Conservation (phyloP, 2,329 filamentous ascomycete genomes). For the Diaporthe citriasiana region DNA sequence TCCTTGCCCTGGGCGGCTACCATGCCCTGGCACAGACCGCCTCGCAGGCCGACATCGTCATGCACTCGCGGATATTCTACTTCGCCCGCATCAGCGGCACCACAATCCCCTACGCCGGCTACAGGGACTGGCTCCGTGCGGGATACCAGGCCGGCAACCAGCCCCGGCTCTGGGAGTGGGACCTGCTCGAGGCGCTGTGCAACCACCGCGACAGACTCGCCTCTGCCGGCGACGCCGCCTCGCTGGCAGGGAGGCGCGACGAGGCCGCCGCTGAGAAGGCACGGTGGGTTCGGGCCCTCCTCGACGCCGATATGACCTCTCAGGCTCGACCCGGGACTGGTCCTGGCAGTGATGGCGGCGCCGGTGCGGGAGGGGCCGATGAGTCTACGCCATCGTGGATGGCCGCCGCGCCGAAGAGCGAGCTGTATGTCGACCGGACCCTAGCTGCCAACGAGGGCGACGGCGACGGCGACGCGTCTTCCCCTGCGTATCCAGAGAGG, state of each 20-base stretch:
- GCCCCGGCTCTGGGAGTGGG: constrained; percentile 44
- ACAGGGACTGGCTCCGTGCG: constrained; percentile 73
- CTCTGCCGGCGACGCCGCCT: background rate
- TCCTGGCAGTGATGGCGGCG: constrained; percentile 19
- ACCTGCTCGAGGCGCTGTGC: constrained; percentile 42
- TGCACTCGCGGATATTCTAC: constrained; percentile 66
- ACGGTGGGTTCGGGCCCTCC: constrained; percentile 33
- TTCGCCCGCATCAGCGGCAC: constrained; percentile 66
- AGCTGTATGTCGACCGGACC: constrained; percentile 61
- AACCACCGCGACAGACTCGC: constrained; percentile 45
- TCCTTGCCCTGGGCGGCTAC: constrained; percentile 41
- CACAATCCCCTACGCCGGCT: constrained; percentile 75
- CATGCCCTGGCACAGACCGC: constrained; percentile 40
- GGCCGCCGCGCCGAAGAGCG: constrained; percentile 62
- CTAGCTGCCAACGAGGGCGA: constrained; percentile 43
- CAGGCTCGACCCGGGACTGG: background rate
- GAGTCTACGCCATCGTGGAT: constrained; percentile 59
- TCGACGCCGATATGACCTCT: background rate
- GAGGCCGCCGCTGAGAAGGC: constrained; percentile 38
- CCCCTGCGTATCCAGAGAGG: constrained; percentile 79
- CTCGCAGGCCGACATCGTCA: constrained; percentile 42
- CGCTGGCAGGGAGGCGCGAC: background rate
- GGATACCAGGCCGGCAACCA: constrained; percentile 51
- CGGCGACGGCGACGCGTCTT: constrained; percentile 43
- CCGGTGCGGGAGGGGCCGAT: background rate